A percentile compares a stretch with the other conserved stretches of the same genome.
phyloP scores from a whole-genome alignment of 306 rosid genomes.

The Rubus parviflorus region DNA sequence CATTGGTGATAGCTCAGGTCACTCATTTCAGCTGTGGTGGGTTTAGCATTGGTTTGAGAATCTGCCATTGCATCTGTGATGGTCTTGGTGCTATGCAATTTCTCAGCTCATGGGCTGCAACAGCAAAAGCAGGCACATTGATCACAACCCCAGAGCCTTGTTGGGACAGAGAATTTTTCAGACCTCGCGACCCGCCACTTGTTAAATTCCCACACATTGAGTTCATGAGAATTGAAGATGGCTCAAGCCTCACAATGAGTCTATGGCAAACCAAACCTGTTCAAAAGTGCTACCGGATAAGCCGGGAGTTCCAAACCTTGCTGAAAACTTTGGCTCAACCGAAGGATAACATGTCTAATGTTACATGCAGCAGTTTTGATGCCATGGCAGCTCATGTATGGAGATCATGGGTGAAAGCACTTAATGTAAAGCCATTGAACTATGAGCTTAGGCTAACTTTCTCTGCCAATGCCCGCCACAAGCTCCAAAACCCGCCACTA shows the following conservation, averaged over 20 bases:
- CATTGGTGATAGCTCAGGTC: conserved; percentile 81
- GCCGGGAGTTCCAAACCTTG: conserved; percentile 58
- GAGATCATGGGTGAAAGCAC: conserved; percentile 91
- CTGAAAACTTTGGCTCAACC: conserved; percentile 53
- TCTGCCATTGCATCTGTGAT: conserved; percentile 90
- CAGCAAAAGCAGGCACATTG: conserved; percentile 53
- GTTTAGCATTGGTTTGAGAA: conserved; percentile 87
- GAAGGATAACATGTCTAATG: conserved; percentile 24
- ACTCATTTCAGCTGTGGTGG: conserved; percentile 77
- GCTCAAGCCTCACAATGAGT: conserved; percentile 58
- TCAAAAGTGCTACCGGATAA: conserved; percentile 73
- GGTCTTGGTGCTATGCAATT: conserved; percentile 98
- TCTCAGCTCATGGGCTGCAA: conserved; percentile 76
- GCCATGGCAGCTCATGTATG: conserved; percentile 89
- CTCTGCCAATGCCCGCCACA: conserved; percentile 68
- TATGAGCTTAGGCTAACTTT: conserved; percentile 71
- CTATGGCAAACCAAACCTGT: conserved; percentile 66
- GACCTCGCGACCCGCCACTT: conserved; percentile 60
- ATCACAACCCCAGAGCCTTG: conserved; percentile 55
- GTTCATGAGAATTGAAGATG: conserved; percentile 77
- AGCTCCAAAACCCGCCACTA: conserved; percentile 55
- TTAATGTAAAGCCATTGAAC: conserved; percentile 67
- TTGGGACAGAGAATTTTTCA: conserved; percentile 73
- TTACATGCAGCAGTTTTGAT: conserved; percentile 65
- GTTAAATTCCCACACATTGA: conserved; percentile 71